phyloP scores from a whole-genome alignment of 139 green algal species.

The Chlamydomonas schloesseri region DNA sequence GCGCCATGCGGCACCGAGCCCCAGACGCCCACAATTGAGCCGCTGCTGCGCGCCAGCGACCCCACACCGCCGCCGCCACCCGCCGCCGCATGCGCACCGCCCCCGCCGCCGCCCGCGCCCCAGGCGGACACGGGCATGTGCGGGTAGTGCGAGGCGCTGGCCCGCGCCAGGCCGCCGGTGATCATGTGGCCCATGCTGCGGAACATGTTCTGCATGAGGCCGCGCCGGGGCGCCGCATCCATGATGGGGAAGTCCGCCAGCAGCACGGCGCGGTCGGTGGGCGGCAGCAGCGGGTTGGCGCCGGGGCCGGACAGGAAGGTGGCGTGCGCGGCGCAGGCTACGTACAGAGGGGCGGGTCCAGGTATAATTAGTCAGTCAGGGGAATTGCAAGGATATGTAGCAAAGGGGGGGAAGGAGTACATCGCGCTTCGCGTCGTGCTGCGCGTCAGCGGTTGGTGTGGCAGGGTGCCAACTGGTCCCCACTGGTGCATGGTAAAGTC shows the following conservation, averaged over 20 bases:
- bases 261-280: slow-evolving; percentile 25
- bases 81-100: neutral
- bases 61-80: neutral
- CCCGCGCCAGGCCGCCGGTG: slow-evolving; percentile 22
- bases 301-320: slow-evolving; percentile 1
- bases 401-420: no score
- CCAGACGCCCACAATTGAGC: neutral
- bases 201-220: slow-evolving; percentile 15
- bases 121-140: neutral
- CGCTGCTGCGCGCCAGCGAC: neutral
- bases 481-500: no score
- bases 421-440: no score
- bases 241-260: slow-evolving; percentile 39
- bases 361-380: no score
- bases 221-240: slow-evolving; percentile 18
- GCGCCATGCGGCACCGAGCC: neutral
- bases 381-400: no score
- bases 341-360: neutral
- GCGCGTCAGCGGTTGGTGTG: no score
- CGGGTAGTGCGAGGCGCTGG: slow-evolving; percentile 21
- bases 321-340: slow-evolving; percentile 24
- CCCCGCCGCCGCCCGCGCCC: neutral
- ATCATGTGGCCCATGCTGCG: slow-evolving; percentile 23
- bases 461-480: no score
- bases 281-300: slow-evolving; percentile 27